phyloP scores from a whole-genome alignment of 2,329 filamentous ascomycete genomes.

The Pseudogymnoascus sp. region DNA sequence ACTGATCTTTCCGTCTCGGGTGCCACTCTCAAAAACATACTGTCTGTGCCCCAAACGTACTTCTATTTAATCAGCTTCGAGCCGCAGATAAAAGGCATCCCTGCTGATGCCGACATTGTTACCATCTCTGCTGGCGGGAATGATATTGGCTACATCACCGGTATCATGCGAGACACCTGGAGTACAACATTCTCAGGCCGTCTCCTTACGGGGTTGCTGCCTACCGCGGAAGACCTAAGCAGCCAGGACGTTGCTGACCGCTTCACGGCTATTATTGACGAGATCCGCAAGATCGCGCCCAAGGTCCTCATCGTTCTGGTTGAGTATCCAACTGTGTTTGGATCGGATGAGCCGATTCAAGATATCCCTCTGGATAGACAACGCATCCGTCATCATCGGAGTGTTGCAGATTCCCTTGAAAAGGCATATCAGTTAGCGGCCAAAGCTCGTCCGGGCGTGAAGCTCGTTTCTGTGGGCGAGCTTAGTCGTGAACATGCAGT shows the following conservation, averaged over 20 bases:
- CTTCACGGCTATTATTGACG: conserved; percentile 9
- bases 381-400: not conserved
- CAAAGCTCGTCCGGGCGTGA: not conserved
- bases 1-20: conserved; percentile 33
- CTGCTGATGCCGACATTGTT: conserved; percentile 31
- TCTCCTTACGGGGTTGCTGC: not conserved
- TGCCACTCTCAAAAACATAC: conserved; percentile 33
- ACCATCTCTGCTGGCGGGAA: conserved; percentile 35
- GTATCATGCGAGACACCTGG: conserved; percentile 29
- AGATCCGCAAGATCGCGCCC: conserved; percentile 1
- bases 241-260: not conserved
- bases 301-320: not conserved
- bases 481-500: not conserved
- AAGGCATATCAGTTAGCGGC: conserved; percentile 1
- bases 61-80: conserved; percentile 24
- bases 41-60: conserved; percentile 29
- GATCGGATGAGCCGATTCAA: not conserved
- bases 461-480: not conserved
- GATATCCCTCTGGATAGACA: not conserved
- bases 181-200: conserved; percentile 14
- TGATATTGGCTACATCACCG: conserved; percentile 34
- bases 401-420: not conserved
- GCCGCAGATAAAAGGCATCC: conserved; percentile 32
- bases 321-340: not conserved
- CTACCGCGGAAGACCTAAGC: not conserved